Evolutionary conservation across 768 basidiomycete genomes (phyloP).

Genomic region (Phlegmacium glaucopus): DNA sequence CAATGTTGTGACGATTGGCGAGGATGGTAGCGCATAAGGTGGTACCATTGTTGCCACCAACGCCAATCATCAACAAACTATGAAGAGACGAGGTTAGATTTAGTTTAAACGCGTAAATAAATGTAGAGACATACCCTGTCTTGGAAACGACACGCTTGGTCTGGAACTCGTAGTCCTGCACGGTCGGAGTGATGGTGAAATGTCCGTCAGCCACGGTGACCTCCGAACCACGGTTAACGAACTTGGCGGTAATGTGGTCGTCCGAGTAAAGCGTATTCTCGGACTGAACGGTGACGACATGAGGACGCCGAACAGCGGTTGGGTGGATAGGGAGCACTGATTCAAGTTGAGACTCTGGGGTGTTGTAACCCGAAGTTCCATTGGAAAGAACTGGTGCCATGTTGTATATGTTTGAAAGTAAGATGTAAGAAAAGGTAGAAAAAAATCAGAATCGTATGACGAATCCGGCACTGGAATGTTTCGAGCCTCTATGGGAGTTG

Average conservation of each 20-base stretch:
- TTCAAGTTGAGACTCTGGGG: slow-evolving; percentile 71
- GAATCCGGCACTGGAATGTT: slow-evolving; percentile 71
- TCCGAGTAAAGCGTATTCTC: slow-evolving; percentile 79
- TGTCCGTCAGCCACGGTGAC: slow-evolving; percentile 71
- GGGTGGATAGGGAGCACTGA: slow-evolving; percentile 74
- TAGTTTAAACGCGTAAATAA: slow-evolving; percentile 8
- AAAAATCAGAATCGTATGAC: slow-evolving; percentile 38
- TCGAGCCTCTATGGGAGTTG: slow-evolving; percentile 84
- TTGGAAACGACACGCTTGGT: slow-evolving; percentile 82
- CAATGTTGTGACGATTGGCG: slow-evolving; percentile 92
- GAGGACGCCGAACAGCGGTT: slow-evolving; percentile 75
- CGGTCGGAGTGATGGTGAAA: slow-evolving; percentile 75
- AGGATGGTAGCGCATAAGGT: slow-evolving; percentile 93
- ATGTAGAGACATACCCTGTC: slow-evolving; percentile 71
- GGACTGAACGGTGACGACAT: slow-evolving; percentile 77
- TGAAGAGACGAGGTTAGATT: background rate
- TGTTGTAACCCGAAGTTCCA: slow-evolving; percentile 62
- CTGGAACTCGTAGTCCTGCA: slow-evolving; percentile 85
- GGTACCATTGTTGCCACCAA: slow-evolving; percentile 96
- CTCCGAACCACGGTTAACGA: slow-evolving; percentile 73
- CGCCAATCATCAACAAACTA: slow-evolving; percentile 95
- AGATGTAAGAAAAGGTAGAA: slow-evolving; percentile 30
- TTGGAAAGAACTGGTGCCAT: slow-evolving; percentile 49
- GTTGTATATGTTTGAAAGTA: slow-evolving; percentile 22
- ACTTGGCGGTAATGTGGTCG: slow-evolving; percentile 81